Base-by-base conservation (phyloP, 257 asterid species). In the Forsythia suspensa region DNA sequence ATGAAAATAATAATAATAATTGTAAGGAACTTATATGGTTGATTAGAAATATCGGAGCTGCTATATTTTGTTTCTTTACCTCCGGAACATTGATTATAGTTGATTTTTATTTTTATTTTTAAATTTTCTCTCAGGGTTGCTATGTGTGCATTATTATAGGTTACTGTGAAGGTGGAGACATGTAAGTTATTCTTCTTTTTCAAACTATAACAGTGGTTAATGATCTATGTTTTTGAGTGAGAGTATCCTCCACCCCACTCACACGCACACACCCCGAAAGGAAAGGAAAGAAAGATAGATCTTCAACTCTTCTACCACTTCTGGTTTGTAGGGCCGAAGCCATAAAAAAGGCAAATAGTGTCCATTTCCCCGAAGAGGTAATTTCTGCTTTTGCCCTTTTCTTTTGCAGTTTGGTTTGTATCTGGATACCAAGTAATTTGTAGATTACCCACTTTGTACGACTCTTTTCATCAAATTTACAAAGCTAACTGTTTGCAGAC, bases 81-180 rank as follows among this genome's bases (percentile, higher is more conserved):
- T 72, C 55, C 16, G 20, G 10, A 1, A 46, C 73, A 59, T 71
- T 51, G 16, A 24, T 67, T 59, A 46, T 70, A 75, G 81, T 74
- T 48, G 63, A 78, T 20, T 41, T 40, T 74, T 71, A 1, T 77
- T n/a, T 29, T 73, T 29, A 29, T 29, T 29, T 29, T 67, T 75
- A 43, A 63, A 55, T 76, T 81, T 76, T 46, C 66, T 78, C 79
- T 71, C 97, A 91, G 97, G 98, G 97, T 77, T 92, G 97, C 90
- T 94, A 94, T 71, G 98, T 94, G 69, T 94, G 98, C 93, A 94
- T 94, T 80, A 77, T 94, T 81, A 90, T 92, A 59, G 97, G 97
- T 76, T 94, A 91, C 86, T 94, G 98, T 85, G 97, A 94, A 90
- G 98, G 97, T 78, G 97, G 98, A 82, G 98, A 92, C 79, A 92